Evolutionary conservation across 1,284 basidiomycete species (phyloP).

Genomic region (Malassezia nana): DNA sequence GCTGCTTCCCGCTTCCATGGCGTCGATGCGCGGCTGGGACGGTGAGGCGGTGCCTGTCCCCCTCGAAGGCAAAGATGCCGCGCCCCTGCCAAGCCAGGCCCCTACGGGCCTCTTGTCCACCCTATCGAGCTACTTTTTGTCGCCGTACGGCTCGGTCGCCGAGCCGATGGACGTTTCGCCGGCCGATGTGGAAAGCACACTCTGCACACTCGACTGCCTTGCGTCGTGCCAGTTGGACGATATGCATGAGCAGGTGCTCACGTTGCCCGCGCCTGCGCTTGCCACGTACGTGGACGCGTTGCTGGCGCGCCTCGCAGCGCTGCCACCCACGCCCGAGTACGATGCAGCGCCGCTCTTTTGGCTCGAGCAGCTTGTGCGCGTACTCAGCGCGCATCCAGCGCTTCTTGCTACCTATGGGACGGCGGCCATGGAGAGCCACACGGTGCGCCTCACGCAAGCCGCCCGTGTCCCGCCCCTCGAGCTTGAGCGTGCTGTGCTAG

Average conservation of each 20-base stretch:
- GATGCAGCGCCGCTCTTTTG: constrained; percentile 89
- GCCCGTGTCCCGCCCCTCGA: constrained; percentile 75
- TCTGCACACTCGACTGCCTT: constrained; percentile 91
- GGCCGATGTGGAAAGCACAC: constrained; percentile 80
- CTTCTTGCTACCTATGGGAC: constrained; percentile 83
- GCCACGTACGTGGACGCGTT: constrained; percentile 52
- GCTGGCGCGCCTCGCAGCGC: constrained; percentile 50
- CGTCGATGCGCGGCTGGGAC: constrained; percentile 67
- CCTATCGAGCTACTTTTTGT: constrained; percentile 89
- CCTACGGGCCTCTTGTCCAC: constrained; percentile 82
- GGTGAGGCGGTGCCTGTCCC: constrained; percentile 21
- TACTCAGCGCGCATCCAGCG: constrained; percentile 56
- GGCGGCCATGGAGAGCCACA: constrained; percentile 80
- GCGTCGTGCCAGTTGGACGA: constrained; percentile 86
- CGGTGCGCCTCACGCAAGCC: constrained; percentile 65
- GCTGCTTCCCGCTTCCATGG: constrained; percentile 65
- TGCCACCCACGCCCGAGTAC: constrained; percentile 55
- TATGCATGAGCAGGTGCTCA: constrained; percentile 84
- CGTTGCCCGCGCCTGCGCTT: constrained; percentile 56
- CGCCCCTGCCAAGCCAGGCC: constrained; percentile 77
- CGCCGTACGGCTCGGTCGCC: constrained; percentile 71
- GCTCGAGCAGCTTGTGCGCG: constrained; percentile 83
- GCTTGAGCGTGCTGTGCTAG: constrained; percentile 88
- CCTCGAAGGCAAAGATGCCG: constrained; percentile 46
- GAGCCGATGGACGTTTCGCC: constrained; percentile 64